Percentiles rank a stretch among this genome's conserved stretches.
phyloP scores from a whole-genome alignment of 768 basidiomycete genomes.

The Tulasnella sp. region DNA sequence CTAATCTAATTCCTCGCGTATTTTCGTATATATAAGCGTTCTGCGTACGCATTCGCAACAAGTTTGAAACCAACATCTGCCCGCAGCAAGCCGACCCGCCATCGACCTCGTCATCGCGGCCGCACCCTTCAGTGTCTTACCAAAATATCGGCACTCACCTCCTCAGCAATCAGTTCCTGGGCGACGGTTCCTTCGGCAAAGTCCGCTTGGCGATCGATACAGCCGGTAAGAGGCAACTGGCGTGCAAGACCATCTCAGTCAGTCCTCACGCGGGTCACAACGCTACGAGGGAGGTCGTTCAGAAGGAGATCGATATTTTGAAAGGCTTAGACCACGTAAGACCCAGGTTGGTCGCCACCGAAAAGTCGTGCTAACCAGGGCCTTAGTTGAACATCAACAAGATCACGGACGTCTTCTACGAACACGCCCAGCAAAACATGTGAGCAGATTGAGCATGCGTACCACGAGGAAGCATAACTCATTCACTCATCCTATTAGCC shows the following conservation, averaged over 20 bases:
- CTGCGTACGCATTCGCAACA: slow-evolving; percentile 25
- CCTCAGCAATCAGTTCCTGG: slow-evolving; percentile 23
- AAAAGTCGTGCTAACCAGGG: not conserved
- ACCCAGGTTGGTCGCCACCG: not conserved
- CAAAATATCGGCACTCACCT: slow-evolving; percentile 26
- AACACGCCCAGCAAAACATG: not conserved
- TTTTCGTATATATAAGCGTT: slow-evolving; percentile 10
- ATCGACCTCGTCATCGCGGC: no score
- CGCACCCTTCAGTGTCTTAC: not conserved
- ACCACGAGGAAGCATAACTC: not conserved
- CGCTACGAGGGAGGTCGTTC: slow-evolving; percentile 26
- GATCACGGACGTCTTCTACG: slow-evolving; percentile 30
- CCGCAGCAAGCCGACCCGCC: not conserved
- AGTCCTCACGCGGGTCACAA: not conserved
- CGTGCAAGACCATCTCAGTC: slow-evolving; percentile 34
- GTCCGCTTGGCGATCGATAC: slow-evolving; percentile 34
- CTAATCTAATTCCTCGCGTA: not conserved
- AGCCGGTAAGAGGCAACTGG: slow-evolving; percentile 16
- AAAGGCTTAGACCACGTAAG: slow-evolving; percentile 31
- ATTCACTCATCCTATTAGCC: not conserved
- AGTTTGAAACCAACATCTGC: slow-evolving; percentile 30
- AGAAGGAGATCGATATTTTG: slow-evolving; percentile 35
- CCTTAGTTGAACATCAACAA: slow-evolving; percentile 36
- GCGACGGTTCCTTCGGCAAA: slow-evolving; percentile 32
- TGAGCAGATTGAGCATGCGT: not conserved